Evolutionary conservation across 768 basidiomycete genomes (phyloP), one percentile per base, ranked within the genome.

Genomic region (Russula abietina): DNA sequence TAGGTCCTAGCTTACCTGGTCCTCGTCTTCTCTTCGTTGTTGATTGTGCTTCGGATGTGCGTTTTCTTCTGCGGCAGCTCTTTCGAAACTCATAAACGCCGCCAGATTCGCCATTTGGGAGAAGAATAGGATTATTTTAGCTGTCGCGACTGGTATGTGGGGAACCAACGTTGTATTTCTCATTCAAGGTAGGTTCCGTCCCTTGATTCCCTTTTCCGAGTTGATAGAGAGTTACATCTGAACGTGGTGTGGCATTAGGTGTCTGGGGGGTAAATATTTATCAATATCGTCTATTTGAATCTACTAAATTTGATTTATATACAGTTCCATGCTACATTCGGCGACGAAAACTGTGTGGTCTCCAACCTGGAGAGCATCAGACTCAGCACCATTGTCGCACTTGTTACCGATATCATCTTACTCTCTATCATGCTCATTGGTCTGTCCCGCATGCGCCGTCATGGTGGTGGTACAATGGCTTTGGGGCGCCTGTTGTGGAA

Each of bases 41-140:
- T 62, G 32, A 38, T 62, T 4, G 50, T 53, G 8, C 24, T 62
- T 51, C 61, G 61, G 24, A 38, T 62, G 61, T 62, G 17, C 39
- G 61, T 59, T 19, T n/a, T 11, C 41, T 28, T 28, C 11, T 39
- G 12, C 2, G 17, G 10, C 17, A 5, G 16, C 4, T 36, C 24
- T 9, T 22, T 2, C 22, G n/a, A 3, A 28, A 12, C 56, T 57
- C 7, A 46, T n/a, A 2, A 32, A 4, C 2, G 10, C n/a, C 3
- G 5, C 16, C n/a, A 57, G 56, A 45, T 24, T 57, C 16, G 56
- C 56, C 16, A 48, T 48, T 36, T 57, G 46, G 56, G 24, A 48
- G 1, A 26, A 4, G 11, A 12, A 57, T 3, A 48, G 11, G 30
- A 16, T 24, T 11, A 7, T 48, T 9, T 0, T 26, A 7, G 45